Conservation (phyloP, 2,329 filamentous ascomycete genomes). For the Aspergillus melleus region DNA sequence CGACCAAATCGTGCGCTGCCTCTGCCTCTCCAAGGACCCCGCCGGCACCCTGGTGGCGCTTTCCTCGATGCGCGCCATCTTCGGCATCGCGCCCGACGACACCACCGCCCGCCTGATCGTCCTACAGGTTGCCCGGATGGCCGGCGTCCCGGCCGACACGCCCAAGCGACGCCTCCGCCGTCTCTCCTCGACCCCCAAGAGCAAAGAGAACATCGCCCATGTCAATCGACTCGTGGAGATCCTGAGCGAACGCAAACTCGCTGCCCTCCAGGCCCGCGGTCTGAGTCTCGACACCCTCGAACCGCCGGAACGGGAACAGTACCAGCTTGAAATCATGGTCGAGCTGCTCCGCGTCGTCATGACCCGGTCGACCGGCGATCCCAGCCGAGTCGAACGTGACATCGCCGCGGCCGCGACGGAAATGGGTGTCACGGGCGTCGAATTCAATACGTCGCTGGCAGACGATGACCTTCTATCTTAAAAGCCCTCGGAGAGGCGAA, state of each 20-base stretch:
- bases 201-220: slow-evolving; percentile 45
- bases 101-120: slow-evolving; percentile 50
- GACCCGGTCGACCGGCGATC: slow-evolving; percentile 30
- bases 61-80: slow-evolving; percentile 45
- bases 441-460: slow-evolving; percentile 32
- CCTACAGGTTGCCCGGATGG: slow-evolving; percentile 50
- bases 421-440: slow-evolving; percentile 36
- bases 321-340: slow-evolving; percentile 45
- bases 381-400: slow-evolving; percentile 33
- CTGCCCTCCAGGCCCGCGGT: slow-evolving; percentile 32
- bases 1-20: slow-evolving; percentile 53
- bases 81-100: slow-evolving; percentile 48
- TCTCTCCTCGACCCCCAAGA: slow-evolving; percentile 41
- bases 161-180: slow-evolving; percentile 42
- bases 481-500: not conserved
- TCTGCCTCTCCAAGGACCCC: slow-evolving; percentile 52
- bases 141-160: slow-evolving; percentile 35
- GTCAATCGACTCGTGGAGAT: slow-evolving; percentile 47
- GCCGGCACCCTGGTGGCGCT: slow-evolving; percentile 52
- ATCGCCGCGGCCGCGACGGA: slow-evolving; percentile 36
- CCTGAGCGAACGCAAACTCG: slow-evolving; percentile 41
- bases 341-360: slow-evolving; percentile 44
- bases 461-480: slow-evolving; percentile 25
- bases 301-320: slow-evolving; percentile 37
- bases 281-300: slow-evolving; percentile 37